phyloP scores from a whole-genome alignment of 176 grass and related monocot genomes.

The Cenchrus purpureus region DNA sequence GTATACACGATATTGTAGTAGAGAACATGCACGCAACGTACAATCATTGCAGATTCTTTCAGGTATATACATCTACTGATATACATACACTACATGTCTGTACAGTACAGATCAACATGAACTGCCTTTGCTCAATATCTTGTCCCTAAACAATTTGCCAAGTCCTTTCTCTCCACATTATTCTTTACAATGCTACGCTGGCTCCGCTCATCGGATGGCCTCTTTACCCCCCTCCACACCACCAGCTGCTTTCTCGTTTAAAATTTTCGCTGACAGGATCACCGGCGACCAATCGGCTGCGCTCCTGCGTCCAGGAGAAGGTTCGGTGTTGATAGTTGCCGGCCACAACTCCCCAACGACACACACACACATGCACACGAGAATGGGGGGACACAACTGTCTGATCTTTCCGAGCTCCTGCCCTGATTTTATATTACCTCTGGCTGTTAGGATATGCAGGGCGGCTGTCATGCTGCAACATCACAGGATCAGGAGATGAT shows the following conservation, averaged over 20 bases:
- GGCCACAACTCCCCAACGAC: constrained; percentile 43
- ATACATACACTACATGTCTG: too few relatives aligned
- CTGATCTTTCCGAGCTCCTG: constrained; percentile 40
- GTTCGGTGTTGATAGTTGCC: constrained; percentile 49
- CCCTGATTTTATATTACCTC: constrained; percentile 15
- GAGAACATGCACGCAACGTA: constrained; percentile 42
- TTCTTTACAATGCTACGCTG: background rate
- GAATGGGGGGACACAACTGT: constrained; percentile 39
- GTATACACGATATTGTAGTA: background rate
- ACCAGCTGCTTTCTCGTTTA: constrained; percentile 27
- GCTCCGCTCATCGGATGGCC: constrained; percentile 2
- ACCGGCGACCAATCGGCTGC: constrained; percentile 22
- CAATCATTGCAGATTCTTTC: constrained; percentile 40
- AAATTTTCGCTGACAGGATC: constrained; percentile 14
- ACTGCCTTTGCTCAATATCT: background rate
- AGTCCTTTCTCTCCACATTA: background rate
- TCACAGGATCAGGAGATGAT: background rate
- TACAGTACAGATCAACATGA: constrained; percentile 13
- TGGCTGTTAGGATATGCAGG: constrained; percentile 19
- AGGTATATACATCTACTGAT: background rate
- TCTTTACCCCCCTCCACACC: background rate
- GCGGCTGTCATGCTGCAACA: constrained; percentile 6
- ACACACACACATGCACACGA: background rate
- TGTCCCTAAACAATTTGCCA: constrained; percentile 1
- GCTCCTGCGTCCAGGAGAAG: constrained; percentile 43